Percentiles rank a stretch among this genome's conserved stretches.
Evolutionary conservation across 352 stramenopile species (phyloP).

Genomic region (Globisporangium cystogenes): DNA sequence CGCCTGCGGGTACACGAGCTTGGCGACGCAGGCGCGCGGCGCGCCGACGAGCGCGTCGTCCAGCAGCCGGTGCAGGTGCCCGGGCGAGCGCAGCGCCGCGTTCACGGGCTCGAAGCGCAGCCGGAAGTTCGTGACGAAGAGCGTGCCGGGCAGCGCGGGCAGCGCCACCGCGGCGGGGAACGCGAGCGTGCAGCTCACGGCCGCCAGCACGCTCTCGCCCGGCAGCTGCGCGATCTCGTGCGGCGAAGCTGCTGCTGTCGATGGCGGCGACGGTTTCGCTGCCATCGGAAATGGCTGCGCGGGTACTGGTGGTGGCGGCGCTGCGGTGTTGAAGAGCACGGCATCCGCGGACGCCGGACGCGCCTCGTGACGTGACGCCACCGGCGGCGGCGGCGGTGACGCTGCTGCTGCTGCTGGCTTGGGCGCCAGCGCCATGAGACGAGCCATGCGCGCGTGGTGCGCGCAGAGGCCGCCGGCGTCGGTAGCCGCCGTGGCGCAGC

Average conservation of each 20-base stretch:
- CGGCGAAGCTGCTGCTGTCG: neutral
- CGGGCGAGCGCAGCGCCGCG: constrained; percentile 26
- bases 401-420: constrained; percentile 19
- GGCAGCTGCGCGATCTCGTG: constrained; percentile 18
- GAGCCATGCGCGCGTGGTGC: constrained; percentile 75
- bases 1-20: constrained; percentile 65
- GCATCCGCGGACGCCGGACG: neutral
- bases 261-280: constrained; percentile 5
- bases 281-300: too few relatives aligned
- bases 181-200: constrained; percentile 43
- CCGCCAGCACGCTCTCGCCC: constrained; percentile 33
- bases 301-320: too few relatives aligned
- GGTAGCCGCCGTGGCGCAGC: constrained; percentile 48
- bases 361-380: neutral
- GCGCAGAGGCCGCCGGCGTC: constrained; percentile 44
- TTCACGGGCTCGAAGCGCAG: constrained; percentile 68
- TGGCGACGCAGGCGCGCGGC: constrained; percentile 51
- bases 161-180: constrained; percentile 41
- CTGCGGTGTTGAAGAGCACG: neutral
- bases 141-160: constrained; percentile 41
- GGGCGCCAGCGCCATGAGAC: constrained; percentile 72
- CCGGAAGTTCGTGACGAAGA: constrained; percentile 64
- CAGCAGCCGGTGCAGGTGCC: constrained; percentile 50
- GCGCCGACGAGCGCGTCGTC: constrained; percentile 58
- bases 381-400: neutral